These are phyloP conservation scores for Nothopassalora personata DNA, from an alignment of 2,329 filamentous ascomycete genomes.

Conservation along the genomic window DNA sequence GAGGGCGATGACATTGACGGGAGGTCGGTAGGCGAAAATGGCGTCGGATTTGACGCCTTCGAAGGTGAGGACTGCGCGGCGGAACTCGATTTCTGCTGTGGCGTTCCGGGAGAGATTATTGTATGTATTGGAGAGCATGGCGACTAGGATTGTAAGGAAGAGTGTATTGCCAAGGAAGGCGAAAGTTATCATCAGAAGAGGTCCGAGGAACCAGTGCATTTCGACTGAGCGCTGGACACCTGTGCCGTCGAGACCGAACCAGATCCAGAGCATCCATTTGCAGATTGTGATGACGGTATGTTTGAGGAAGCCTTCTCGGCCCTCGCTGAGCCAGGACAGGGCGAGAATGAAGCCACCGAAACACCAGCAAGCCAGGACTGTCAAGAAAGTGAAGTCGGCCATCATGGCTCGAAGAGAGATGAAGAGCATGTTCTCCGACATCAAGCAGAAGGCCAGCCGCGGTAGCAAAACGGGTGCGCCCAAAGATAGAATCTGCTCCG, in stretches of 20 bases:
- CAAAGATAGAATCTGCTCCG: constrained; percentile 72
- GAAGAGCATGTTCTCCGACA: constrained; percentile 80
- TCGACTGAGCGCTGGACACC: constrained; percentile 55
- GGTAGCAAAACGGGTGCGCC: constrained; percentile 73
- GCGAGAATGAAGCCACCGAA: constrained; percentile 77
- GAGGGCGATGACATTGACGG: constrained; percentile 76
- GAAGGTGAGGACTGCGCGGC: constrained; percentile 72
- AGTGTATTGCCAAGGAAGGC: constrained; percentile 81
- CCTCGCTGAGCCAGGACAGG: constrained; percentile 70
- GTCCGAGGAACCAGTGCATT: constrained; percentile 75
- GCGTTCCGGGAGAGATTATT: constrained; percentile 71
- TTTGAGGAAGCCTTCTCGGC: constrained; percentile 36
- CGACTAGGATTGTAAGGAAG: constrained; percentile 83
- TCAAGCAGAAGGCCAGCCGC: constrained; percentile 72
- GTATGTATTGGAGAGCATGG: constrained; percentile 81
- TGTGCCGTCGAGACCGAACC: constrained; percentile 76
- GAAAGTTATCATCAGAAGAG: constrained; percentile 74
- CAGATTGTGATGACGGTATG: constrained; percentile 60
- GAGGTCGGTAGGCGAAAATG: constrained; percentile 75
- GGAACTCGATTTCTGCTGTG: constrained; percentile 77
- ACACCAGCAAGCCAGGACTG: constrained; percentile 71
- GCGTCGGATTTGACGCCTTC: constrained; percentile 82
- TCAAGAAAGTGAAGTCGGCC: constrained; percentile 75
- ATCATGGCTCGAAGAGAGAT: constrained; percentile 79
- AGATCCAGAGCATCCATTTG: constrained; percentile 92